phyloP scores from a whole-genome alignment of 2,329 filamentous ascomycete species.

The Aspergillus sp. region DNA sequence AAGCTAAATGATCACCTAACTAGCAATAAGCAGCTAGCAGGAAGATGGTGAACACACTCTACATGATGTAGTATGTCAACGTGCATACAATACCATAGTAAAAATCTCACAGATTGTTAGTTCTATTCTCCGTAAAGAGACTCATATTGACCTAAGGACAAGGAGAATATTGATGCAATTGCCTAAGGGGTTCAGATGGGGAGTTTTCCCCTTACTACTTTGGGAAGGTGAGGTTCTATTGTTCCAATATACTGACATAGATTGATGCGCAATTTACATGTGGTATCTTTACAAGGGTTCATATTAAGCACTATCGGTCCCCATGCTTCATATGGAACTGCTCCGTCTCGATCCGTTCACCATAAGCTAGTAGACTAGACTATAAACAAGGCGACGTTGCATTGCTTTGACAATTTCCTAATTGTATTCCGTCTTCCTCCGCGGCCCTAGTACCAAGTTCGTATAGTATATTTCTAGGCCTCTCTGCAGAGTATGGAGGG shows the following conservation, averaged over 20 bases:
- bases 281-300: neutral
- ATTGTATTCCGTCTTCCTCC: neutral
- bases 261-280: neutral
- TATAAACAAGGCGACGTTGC: neutral
- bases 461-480: neutral
- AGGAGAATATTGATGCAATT: neutral
- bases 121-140: too few relatives aligned
- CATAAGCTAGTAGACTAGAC: neutral
- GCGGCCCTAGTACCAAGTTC: neutral
- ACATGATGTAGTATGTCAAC: too few relatives aligned
- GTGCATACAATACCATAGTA: too few relatives aligned
- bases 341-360: neutral
- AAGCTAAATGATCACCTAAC: neutral
- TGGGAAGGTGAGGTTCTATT: too few relatives aligned
- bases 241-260: too few relatives aligned
- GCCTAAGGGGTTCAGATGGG: neutral
- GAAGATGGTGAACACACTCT: neutral
- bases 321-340: neutral
- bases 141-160: neutral
- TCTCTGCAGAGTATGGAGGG: neutral
- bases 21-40: neutral
- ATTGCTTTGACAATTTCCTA: neutral
- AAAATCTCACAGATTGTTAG: too few relatives aligned
- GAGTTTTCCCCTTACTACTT: too few relatives aligned
- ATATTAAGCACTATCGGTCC: neutral